A percentile compares a stretch with the other conserved stretches of the same genome.
Evolutionary conservation across 2,329 filamentous ascomycete genomes (phyloP).

Genomic region (Fusarium metavorans): DNA sequence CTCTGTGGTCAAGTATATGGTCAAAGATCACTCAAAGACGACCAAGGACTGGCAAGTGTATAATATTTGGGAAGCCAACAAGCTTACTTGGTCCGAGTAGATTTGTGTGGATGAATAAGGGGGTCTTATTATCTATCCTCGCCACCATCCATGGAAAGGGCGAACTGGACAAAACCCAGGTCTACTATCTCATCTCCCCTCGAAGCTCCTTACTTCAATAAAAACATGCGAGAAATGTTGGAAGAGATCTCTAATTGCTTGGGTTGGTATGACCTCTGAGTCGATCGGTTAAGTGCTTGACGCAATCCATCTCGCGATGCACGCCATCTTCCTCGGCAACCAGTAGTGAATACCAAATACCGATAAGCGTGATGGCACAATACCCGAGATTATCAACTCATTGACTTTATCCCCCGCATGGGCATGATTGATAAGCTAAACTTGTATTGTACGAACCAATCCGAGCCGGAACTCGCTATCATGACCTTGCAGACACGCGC

Average conservation of each 20-base stretch:
- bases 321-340: not conserved
- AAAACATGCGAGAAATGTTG: not conserved
- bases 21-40: not conserved
- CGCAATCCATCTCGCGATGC: not conserved
- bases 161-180: not conserved
- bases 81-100: not conserved
- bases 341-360: not conserved
- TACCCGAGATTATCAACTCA: not conserved
- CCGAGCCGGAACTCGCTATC: not conserved
- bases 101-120: not conserved
- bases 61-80: not conserved
- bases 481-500: not conserved
- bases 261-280: not conserved
- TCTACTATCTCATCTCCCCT: not conserved
- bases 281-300: not conserved
- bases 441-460: not conserved
- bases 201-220: not conserved
- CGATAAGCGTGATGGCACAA: not conserved
- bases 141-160: not conserved
- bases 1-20: not conserved
- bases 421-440: not conserved
- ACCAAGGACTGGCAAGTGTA: not conserved
- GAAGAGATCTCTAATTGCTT: not conserved
- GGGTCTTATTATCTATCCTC: not conserved
- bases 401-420: not conserved